Evolutionary conservation across 768 basidiomycete genomes (phyloP).

Genomic region (Leccinum longicurvipes): DNA sequence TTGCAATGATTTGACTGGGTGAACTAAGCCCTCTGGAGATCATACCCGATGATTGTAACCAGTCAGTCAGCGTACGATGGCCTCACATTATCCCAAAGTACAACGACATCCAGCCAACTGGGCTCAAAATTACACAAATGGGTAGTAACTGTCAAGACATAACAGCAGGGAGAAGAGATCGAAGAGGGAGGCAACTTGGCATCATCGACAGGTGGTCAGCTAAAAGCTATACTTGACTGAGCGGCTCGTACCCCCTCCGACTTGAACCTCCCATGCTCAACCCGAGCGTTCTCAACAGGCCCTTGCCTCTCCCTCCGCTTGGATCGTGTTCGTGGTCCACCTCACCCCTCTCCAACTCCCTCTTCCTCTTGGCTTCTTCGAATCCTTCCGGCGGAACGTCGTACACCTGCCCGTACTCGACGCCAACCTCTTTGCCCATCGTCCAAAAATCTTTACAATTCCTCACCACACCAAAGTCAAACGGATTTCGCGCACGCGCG

Average conservation of each 20-base stretch:
- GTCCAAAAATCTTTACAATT: constrained; percentile 97
- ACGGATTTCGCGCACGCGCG: constrained; percentile 81
- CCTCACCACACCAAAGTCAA: constrained; percentile 72
- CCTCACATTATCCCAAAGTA: no score
- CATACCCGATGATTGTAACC: no score
- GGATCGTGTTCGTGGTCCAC: constrained; percentile 45
- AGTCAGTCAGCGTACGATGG: not conserved
- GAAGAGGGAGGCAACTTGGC: no score
- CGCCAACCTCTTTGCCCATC: constrained; percentile 76
- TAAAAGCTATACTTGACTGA: constrained; percentile 24
- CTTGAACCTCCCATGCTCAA: constrained; percentile 36
- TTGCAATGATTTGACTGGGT: not conserved
- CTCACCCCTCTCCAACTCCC: constrained; percentile 46
- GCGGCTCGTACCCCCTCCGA: constrained; percentile 35
- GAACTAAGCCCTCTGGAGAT: not conserved
- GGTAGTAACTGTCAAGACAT: not conserved
- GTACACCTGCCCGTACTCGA: constrained; percentile 88
- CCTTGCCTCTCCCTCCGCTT: constrained; percentile 39
- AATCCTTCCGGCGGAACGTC: constrained; percentile 89
- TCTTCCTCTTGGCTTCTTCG: constrained; percentile 61
- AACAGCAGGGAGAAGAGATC: not conserved
- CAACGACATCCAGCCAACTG: no score
- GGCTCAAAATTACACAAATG: not conserved
- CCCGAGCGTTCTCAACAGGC: constrained; percentile 33
- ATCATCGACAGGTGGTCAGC: not conserved